Percentiles rank a stretch among this genome's conserved stretches.
These are phyloP conservation scores for Excoecaria agallocha DNA, from an alignment of 345 rosid species.

Conservation along the genomic window DNA sequence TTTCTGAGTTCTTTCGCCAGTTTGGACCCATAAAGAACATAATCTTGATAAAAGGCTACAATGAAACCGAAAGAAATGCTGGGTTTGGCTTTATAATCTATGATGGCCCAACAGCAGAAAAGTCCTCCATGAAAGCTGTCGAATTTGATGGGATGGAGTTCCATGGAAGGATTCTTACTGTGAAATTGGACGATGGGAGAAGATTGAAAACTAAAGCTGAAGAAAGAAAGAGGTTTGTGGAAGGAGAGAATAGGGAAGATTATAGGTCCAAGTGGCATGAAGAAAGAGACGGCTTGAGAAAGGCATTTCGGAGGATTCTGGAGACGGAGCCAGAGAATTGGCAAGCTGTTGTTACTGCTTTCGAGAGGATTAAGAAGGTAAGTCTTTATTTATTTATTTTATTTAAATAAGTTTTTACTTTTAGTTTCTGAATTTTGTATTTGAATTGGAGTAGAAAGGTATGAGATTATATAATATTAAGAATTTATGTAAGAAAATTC, in stretches of 20 bases:
- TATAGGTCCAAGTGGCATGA: conserved; percentile 79
- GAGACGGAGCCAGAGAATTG: conserved; percentile 79
- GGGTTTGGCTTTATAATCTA: conserved; percentile 88
- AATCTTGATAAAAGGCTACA: conserved; percentile 66
- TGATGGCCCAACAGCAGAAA: conserved; percentile 44
- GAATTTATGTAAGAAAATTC: background rate
- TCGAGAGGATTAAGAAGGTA: conserved; percentile 84
- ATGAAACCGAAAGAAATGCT: conserved; percentile 60
- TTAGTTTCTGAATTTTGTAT: background rate
- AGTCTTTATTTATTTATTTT: background rate
- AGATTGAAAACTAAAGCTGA: conserved; percentile 59
- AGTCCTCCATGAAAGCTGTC: conserved; percentile 72
- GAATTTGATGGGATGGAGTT: conserved; percentile 90
- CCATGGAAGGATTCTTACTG: conserved; percentile 84
- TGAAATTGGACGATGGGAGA: conserved; percentile 85
- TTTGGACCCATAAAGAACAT: conserved; percentile 77
- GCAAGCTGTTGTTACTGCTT: conserved; percentile 86
- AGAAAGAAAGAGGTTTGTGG: conserved; percentile 67
- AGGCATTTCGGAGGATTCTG: conserved; percentile 48
- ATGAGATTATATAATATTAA: background rate
- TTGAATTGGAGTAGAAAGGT: background rate
- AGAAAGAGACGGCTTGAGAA: conserved; percentile 64
- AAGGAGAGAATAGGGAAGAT: conserved; percentile 44
- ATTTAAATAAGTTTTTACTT: background rate
- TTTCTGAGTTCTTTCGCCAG: conserved; percentile 70